Percentiles rank a stretch among this genome's conserved stretches.
Evolutionary conservation across 192 early-diverging fungal species (phyloP).

Genomic region (Entomortierella parvispora): DNA sequence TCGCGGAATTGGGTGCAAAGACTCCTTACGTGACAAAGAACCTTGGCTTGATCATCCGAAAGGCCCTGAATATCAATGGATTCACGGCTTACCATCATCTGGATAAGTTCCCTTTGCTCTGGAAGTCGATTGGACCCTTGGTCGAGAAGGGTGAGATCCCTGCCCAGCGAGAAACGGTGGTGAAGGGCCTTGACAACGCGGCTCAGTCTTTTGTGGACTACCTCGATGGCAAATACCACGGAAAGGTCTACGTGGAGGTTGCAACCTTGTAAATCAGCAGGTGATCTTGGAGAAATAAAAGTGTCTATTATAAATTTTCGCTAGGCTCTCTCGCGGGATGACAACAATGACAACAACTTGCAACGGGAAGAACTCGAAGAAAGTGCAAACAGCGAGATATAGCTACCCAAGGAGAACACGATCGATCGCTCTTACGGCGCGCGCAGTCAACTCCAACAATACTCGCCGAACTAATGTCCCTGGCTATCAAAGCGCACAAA

Average conservation of each 20-base stretch:
- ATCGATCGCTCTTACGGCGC: no score
- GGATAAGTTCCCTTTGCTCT: conserved; percentile 7
- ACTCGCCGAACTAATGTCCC: no score
- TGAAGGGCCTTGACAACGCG: neutral
- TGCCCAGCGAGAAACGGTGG: neutral
- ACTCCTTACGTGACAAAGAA: conserved; percentile 1
- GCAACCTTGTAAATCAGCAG: no score
- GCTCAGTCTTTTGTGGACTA: conserved; percentile 8
- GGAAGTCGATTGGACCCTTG: conserved; percentile 30
- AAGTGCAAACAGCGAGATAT: no score
- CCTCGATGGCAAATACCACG: conserved; percentile 18
- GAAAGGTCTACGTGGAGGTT: conserved; percentile 28
- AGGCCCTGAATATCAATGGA: conserved; percentile 12
- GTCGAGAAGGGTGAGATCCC: conserved; percentile 26
- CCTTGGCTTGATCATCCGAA: conserved; percentile 3
- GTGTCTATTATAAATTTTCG: no score
- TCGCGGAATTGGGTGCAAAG: neutral
- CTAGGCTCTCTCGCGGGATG: no score
- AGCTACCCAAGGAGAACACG: no score
- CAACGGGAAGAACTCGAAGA: no score
- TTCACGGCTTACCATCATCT: conserved; percentile 10
- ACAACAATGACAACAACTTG: no score
- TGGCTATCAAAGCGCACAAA: no score
- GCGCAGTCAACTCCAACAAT: no score
- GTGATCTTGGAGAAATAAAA: no score